Conservation (phyloP, 2,329 filamentous ascomycete genomes). For the Pseudopithomyces chartarum region DNA sequence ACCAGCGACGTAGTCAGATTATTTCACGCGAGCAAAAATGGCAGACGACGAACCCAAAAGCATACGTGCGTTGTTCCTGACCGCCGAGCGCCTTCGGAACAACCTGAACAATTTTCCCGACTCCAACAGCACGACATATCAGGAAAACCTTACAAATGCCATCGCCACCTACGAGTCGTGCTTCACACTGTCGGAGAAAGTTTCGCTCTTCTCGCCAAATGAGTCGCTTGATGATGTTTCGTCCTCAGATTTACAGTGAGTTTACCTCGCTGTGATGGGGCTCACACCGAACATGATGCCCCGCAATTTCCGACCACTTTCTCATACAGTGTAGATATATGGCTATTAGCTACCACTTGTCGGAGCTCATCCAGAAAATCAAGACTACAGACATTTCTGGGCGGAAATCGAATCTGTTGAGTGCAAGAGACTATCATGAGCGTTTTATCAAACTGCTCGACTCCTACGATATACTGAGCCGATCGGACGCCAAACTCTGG, state of each 20-base stretch:
- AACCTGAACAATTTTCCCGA: constrained; percentile 68
- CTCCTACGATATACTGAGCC: constrained; percentile 73
- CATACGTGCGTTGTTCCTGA: constrained; percentile 59
- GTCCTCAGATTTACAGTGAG: constrained; percentile 79
- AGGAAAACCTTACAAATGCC: constrained; percentile 68
- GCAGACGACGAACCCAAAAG: constrained; percentile 53
- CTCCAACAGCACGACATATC: constrained; percentile 68
- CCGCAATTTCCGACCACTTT: constrained; percentile 9
- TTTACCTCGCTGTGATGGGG: background rate
- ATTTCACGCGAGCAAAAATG: constrained; percentile 47
- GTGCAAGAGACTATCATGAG: constrained; percentile 75
- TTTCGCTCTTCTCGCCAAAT: constrained; percentile 89
- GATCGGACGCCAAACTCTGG: constrained; percentile 69
- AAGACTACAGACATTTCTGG: constrained; percentile 59
- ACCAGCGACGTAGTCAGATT: background rate
- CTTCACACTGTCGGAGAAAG: constrained; percentile 67
- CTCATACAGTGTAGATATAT: constrained; percentile 63
- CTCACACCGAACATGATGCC: constrained; percentile 2
- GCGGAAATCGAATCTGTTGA: constrained; percentile 64
- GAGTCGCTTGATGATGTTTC: constrained; percentile 86
- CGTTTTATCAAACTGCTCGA: constrained; percentile 77
- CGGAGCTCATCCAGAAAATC: constrained; percentile 76
- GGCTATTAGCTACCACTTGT: constrained; percentile 75
- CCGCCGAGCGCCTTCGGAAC: constrained; percentile 61
- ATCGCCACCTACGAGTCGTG: constrained; percentile 76